Evolutionary conservation across 2,329 filamentous ascomycete genomes (phyloP).

Genomic region (Eurotiales sp.): DNA sequence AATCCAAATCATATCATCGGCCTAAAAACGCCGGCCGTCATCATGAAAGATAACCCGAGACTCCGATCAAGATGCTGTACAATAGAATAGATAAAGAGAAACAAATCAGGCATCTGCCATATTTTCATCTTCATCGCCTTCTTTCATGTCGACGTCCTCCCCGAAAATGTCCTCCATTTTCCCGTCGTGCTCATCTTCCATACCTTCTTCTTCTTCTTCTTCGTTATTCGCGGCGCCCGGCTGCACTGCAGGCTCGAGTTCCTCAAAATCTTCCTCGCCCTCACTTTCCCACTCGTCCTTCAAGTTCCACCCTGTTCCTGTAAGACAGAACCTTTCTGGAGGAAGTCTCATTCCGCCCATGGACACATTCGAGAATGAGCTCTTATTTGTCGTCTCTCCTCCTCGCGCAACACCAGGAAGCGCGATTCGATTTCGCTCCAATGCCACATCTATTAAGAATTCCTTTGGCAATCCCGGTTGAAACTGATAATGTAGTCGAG

Average conservation of each 20-base stretch:
- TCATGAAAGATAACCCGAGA: neutral
- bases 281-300: conserved; percentile 58
- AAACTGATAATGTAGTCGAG: conserved; percentile 59
- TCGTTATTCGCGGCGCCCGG: conserved; percentile 22
- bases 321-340: conserved; percentile 60
- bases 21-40: neutral
- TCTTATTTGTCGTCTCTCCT: conserved; percentile 30
- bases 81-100: neutral
- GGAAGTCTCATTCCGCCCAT: conserved; percentile 57
- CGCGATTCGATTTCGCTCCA: conserved; percentile 52
- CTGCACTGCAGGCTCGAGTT: neutral
- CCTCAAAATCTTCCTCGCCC: conserved; percentile 41
- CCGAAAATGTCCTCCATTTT: conserved; percentile 49
- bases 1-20: neutral
- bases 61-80: neutral
- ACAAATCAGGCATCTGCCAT: conserved; percentile 39
- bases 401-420: conserved; percentile 54
- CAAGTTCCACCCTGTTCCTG: conserved; percentile 54
- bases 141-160: conserved; percentile 37
- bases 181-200: conserved; percentile 44
- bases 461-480: conserved; percentile 58
- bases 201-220: conserved; percentile 28
- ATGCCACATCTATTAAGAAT: conserved; percentile 56
- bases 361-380: conserved; percentile 29
- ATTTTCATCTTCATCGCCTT: conserved; percentile 36